Evolutionary conservation across 1,284 basidiomycete species (phyloP), one percentile per base, ranked within the genome.

Genomic region (Trichosporon coremiiforme): DNA sequence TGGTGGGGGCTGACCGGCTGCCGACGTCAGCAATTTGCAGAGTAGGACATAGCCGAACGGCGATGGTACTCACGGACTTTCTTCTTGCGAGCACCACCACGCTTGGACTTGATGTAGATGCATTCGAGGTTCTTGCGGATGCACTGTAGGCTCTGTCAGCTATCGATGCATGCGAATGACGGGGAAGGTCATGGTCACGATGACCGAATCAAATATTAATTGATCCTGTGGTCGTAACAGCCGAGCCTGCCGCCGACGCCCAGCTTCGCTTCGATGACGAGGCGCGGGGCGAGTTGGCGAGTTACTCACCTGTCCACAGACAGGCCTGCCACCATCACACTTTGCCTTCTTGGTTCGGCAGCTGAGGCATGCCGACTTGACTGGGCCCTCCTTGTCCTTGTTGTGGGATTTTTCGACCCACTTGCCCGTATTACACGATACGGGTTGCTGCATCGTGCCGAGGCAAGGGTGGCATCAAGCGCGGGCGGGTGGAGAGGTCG

Each of bases 31-130:
- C 45, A 50, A 13, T 33, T 60, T 45, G 41, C 41, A 45, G 41
- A 10, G 17, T 64, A 17, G 13, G 20, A 31, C 35, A 25, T 31
- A 31, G 10, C 35, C 12, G 57, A 33, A 33, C 17, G 50, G 15
- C 29, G 35, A 12, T 35, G n/a, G 12, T 13, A 74, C 75, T 70
- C 66, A 77, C 77, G 71, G 69, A 79, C 79, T 31, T 77, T 76
- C 71, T 80, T 80, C 76, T 81, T 84, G 69, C 83, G 76, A 1
- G 83, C 81, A 7, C 83, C 83, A 8, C 82, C 83, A 45, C 83
- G 73, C 47, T 79, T 75, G 20, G 80, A 82, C 75, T 83, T 84
- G 71, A 84, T 82, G 70, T 79, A 84, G 38, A 82, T 79, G 70
- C 83, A 84, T 65, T 81, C 78, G 12, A 80, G 68, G 5, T 75